A percentile compares a stretch with the other conserved stretches of the same genome.
phyloP scores from a whole-genome alignment of 1,284 basidiomycete species.

The Exsudoporus floridanus region DNA sequence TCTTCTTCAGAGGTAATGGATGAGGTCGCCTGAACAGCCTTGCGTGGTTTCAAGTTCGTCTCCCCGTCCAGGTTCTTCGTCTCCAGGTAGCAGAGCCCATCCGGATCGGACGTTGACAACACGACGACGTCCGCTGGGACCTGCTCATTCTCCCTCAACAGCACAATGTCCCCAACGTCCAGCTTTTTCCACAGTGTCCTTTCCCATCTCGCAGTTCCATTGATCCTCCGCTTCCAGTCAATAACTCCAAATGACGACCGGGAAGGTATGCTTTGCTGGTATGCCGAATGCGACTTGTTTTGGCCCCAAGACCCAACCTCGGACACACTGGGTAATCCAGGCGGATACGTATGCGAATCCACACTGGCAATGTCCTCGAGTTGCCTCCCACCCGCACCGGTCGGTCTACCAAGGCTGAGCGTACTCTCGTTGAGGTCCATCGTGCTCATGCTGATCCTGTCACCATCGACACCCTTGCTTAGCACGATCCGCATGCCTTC shows the following conservation, averaged over 20 bases:
- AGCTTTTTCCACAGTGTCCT: slow-evolving; percentile 98
- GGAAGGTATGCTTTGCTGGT: slow-evolving; percentile 57
- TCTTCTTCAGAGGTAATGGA: slow-evolving; percentile 87
- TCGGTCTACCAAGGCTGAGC: slow-evolving; percentile 38
- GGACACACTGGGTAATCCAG: slow-evolving; percentile 29
- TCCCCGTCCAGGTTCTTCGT: slow-evolving; percentile 97
- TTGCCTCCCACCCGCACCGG: slow-evolving; percentile 41
- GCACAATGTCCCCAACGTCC: slow-evolving; percentile 94
- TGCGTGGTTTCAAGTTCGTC: slow-evolving; percentile 91
- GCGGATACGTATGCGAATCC: slow-evolving; percentile 67
- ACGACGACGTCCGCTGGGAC: slow-evolving; percentile 95
- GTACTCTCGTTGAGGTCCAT: slow-evolving; percentile 42
- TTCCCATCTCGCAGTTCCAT: slow-evolving; percentile 86
- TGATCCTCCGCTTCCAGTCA: slow-evolving; percentile 68
- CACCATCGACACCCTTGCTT: slow-evolving; percentile 47
- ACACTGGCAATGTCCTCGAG: slow-evolving; percentile 59
- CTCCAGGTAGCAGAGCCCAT: slow-evolving; percentile 86
- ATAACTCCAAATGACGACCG: slow-evolving; percentile 66
- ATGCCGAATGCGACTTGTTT: slow-evolving; percentile 41
- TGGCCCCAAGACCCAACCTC: slow-evolving; percentile 25
- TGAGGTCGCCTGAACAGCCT: slow-evolving; percentile 75
- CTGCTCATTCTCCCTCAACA: slow-evolving; percentile 91
- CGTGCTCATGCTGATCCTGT: slow-evolving; percentile 41
- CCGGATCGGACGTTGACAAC: slow-evolving; percentile 81
- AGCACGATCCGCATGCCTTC: slow-evolving; percentile 64